Evolutionary conservation across 1,284 basidiomycete genomes (phyloP), one percentile per base, ranked within the genome.

Genomic region (Irpex sp.): DNA sequence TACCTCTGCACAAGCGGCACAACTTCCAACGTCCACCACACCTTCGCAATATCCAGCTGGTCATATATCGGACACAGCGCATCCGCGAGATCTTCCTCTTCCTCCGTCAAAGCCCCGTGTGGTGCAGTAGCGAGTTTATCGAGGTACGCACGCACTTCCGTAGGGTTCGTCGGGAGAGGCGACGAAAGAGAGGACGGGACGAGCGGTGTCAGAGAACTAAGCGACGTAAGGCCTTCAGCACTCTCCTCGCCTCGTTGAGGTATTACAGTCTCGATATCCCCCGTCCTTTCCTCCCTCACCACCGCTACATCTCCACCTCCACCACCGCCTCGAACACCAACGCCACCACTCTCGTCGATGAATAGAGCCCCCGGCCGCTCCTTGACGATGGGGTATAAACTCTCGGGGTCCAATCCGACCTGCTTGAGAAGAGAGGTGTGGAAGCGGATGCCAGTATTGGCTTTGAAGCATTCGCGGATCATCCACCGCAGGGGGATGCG

Each of bases 401-500:
- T 71, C 2, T 62, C 61, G 0, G 73, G 72, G 61, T 84, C 78
- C 63, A 84, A 66, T 1, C 83, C 83, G 14, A 80, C 71, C 3
- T 69, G 62, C 45, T 71, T 73, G 63, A 84, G 76, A 64, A 75
- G 72, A 28, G 76, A 74, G 3, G 74, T 69, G 63, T 83, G 75
- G 71, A 84, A 85, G 56, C 81, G 72, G 56, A 86, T 82, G 0
- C 83, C 84, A 0, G 79, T 80, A 4, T 79, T 69, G 21, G 77
- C 64, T 14, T 72, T 70, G 74, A 84, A 83, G 63, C 81, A 82
- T 65, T 87, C 75, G 37, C 82, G 78, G 59, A 83, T 75, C 82
- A 83, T 83, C 82, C 82, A 83, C 1, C 82, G 79, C 16, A 83
- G 71, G 3, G 82, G 74, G 51, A 84, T 83, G 23, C 80, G 78